Conservation (phyloP, 139 green algal genomes). For the Edaphochlamys debaryana region DNA sequence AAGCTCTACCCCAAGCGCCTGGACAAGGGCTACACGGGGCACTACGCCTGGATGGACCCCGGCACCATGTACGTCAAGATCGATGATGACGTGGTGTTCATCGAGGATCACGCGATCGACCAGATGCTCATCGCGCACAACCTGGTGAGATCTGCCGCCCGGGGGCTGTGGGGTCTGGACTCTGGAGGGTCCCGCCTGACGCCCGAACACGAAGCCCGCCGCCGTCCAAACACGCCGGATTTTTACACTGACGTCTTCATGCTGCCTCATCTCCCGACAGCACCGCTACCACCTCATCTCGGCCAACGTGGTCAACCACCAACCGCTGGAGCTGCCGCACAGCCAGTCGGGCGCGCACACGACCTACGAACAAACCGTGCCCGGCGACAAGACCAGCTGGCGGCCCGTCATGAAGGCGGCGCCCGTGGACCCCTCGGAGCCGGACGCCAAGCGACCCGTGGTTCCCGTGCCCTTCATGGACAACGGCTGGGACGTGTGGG, state of each 20-base stretch:
- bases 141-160: neutral
- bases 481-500: conserved; percentile 39
- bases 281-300: conserved; percentile 37
- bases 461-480: conserved; percentile 16
- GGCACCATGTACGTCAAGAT: conserved; percentile 41
- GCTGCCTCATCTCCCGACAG: too few relatives aligned
- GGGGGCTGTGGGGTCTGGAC: too few relatives aligned
- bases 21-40: conserved; percentile 34
- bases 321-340: conserved; percentile 36
- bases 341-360: conserved; percentile 26
- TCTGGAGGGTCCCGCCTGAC: too few relatives aligned
- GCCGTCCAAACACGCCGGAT: too few relatives aligned
- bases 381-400: conserved; percentile 34
- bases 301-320: conserved; percentile 41
- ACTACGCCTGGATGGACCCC: conserved; percentile 46
- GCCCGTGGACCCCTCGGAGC: neutral
- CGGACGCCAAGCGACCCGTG: neutral
- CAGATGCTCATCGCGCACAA: conserved; percentile 38
- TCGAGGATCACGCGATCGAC: conserved; percentile 29
- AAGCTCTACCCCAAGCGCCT: conserved; percentile 21
- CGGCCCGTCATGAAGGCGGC: neutral
- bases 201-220: too few relatives aligned
- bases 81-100: conserved; percentile 43
- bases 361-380: neutral
- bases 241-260: too few relatives aligned